Base-by-base conservation (phyloP, 2,329 filamentous ascomycete genomes). In the Exophiala oligosperma region DNA sequence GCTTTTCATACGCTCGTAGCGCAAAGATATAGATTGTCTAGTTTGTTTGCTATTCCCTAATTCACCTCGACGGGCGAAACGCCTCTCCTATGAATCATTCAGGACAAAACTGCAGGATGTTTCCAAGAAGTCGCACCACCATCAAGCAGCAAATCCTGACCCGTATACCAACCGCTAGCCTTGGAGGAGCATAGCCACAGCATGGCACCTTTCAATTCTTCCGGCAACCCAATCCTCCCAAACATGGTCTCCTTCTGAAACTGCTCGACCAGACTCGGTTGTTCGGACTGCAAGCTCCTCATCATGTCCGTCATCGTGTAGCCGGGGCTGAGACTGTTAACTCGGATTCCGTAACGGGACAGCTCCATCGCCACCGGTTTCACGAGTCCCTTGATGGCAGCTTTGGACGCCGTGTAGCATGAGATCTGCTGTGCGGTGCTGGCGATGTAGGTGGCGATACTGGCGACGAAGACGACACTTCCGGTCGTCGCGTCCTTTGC, bases 341-440 rank as follows among this genome's bases (percentile, higher is more conserved):
- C 69, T 23, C 69, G 65, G 49, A 72, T 72, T 7, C 66, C 66
- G 54, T 67, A 62, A 14, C 17, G 40, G n/a, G 60, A 46, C 49
- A 64, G 38, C 41, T 64, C 66, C 72, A 74, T 57, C 1, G 88
- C 86, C 73, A 91, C 87, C 63, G 82, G 85, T 71, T 88, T 86
- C 64, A 88, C 86, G 73, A 91, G 89, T 7, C 86, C 87, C 72
- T 90, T 88, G 60, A 91, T 85, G 32, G 88, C 85, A 65, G 87
- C 89, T 79, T 91, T 92, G 71, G 81, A 85, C 5, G 84, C 87
- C 17, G 87, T 88, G 78, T 91, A 91, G 43, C 65, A 67, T 6
- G 65, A 62, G 59, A 73, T 72, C 7, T 67, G 66, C 52, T 72
- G 70, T 14, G 66, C 69, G 1, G 65, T 66, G 8, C 68, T 64